phyloP scores from a whole-genome alignment of 2,329 filamentous ascomycete species.

The Bisporella sp. region DNA sequence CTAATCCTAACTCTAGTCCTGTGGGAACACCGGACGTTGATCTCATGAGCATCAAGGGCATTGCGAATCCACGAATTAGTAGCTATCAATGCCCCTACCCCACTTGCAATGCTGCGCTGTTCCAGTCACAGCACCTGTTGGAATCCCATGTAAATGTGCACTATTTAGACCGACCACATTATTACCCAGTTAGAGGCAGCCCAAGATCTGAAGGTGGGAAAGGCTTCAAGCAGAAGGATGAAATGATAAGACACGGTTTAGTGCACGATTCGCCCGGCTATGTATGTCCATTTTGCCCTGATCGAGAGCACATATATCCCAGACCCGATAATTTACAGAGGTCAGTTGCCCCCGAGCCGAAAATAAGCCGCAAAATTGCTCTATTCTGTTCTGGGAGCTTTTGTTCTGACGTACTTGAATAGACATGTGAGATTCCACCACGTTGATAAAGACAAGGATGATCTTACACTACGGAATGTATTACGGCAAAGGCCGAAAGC shows the following conservation, averaged over 20 bases:
- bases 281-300: constrained; percentile 91
- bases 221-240: constrained; percentile 66
- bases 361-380: no score
- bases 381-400: no score
- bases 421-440: no score
- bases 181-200: constrained; percentile 56
- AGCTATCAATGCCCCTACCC: constrained; percentile 45
- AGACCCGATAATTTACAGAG: constrained; percentile 92
- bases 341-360: constrained; percentile 38
- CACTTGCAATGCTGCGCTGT: constrained; percentile 64
- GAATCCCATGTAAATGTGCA: constrained; percentile 75
- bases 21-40: constrained; percentile 26
- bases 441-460: no score
- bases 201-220: constrained; percentile 55
- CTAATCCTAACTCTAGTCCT: no score
- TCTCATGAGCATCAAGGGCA: constrained; percentile 51
- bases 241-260: constrained; percentile 71
- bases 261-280: constrained; percentile 94
- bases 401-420: no score
- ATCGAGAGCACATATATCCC: constrained; percentile 90
- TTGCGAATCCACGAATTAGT: constrained; percentile 46
- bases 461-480: no score
- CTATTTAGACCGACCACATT: constrained; percentile 57
- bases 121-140: constrained; percentile 69
- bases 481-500: no score